Evolutionary conservation across 169 alveolate species (phyloP).

Genomic region (Babesia sp.): DNA sequence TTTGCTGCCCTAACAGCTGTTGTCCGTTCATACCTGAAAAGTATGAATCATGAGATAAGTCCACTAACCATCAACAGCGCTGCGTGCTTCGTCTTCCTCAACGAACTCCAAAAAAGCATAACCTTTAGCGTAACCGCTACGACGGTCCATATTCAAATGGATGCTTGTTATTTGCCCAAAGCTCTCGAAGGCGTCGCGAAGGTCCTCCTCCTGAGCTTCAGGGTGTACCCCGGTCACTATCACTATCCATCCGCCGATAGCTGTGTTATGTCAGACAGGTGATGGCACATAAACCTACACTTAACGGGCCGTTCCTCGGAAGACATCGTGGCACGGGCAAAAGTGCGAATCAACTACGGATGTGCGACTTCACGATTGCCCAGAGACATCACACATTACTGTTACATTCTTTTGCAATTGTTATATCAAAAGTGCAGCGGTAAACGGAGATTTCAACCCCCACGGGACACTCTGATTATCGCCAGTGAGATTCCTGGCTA

Average conservation of each 20-base stretch:
- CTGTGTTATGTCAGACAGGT: constrained; percentile 58
- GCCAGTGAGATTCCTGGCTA: too few species aligned
- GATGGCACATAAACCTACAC: constrained; percentile 16
- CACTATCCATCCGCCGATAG: constrained; percentile 90
- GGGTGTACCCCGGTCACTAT: constrained; percentile 87
- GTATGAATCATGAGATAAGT: not conserved
- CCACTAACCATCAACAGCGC: constrained; percentile 79
- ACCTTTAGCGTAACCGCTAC: constrained; percentile 92
- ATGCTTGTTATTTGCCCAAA: constrained; percentile 88
- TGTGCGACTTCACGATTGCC: not conserved
- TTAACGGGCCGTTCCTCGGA: constrained; percentile 36
- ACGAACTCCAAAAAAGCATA: constrained; percentile 88
- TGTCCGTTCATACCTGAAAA: constrained; percentile 55
- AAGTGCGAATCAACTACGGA: not conserved
- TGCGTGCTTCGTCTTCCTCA: constrained; percentile 78
- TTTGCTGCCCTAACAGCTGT: constrained; percentile 44
- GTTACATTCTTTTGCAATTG: too few species aligned
- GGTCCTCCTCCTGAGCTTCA: constrained; percentile 91
- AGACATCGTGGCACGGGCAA: not conserved
- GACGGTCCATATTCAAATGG: constrained; percentile 90
- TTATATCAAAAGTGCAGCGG: too few species aligned
- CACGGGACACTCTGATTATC: too few species aligned
- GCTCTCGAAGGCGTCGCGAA: constrained; percentile 84
- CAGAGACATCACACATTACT: not conserved
- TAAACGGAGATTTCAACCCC: too few species aligned